Evolutionary conservation across 441 rosid species (phyloP), one percentile per base, ranked within the genome.

Genomic region (Corymbia calophylla): DNA sequence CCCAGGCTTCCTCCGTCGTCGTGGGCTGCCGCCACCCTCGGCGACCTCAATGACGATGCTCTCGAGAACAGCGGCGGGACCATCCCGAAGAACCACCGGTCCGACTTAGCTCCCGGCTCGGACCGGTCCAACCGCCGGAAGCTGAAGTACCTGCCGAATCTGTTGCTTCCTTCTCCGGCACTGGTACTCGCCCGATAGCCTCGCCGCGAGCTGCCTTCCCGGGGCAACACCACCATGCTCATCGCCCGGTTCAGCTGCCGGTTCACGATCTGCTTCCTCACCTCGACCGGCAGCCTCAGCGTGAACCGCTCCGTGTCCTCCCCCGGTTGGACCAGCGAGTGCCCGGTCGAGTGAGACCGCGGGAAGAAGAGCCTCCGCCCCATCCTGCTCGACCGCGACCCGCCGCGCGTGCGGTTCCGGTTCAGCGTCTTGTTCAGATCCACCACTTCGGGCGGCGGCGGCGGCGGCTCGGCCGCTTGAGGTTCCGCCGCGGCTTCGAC

Each of bases 331-430:
- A 87, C 87, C 16, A 82, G 70, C 39, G 91, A 90, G 87, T 90
- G 91, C 31, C 91, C 91, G 8, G 91, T 90, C 27, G 91, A 90
- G 60, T 90, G 91, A 3, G 91, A 90, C 82, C 87, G 51, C n/a
- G 64, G n/a, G 80, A 90, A 87, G 3, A 39, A 15, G 44, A 47
- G 54, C 47, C 87, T 53, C 88, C 31, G 48, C 53, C 51, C 60
- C 48, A 84, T 49, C 60, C 84, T 60, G 56, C 62, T 64, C n/a
- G 90, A 86, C 9, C 90, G 49, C 32, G 86, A 70, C 9, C 64
- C 64, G 4, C 39, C 48, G 25, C 86, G 53, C 17, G 53, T 66
- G 4, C 27, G 29, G 81, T 53, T 66, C 81, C 51, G 84, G 27
- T 44, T 77, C 48, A 77, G 84, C 18, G 31, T 2, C 51, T 44